phyloP scores from a whole-genome alignment of 495 filamentous ascomycete genomes.

The Talaromyces adpressus region DNA sequence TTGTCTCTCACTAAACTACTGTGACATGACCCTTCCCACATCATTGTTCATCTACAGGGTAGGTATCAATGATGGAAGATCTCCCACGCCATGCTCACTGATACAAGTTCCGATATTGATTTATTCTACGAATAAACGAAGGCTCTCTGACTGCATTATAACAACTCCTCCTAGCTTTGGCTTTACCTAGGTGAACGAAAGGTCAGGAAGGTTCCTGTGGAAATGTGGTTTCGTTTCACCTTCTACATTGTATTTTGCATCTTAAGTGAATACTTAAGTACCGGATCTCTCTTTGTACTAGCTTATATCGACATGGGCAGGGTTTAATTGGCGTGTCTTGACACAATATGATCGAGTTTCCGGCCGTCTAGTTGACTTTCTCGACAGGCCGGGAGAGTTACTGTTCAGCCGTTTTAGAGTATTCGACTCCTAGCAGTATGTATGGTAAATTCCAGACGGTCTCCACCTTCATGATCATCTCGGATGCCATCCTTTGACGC shows the following conservation, averaged over 20 bases:
- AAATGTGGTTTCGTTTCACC: constrained; percentile 12
- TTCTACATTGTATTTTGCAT: constrained; percentile 6
- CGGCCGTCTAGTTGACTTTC: too few relatives aligned
- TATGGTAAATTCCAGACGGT: too few relatives aligned
- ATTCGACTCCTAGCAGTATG: too few relatives aligned
- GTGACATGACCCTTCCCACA: not conserved
- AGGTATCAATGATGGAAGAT: not conserved
- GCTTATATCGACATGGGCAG: too few relatives aligned
- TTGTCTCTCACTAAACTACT: not conserved
- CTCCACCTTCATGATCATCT: too few relatives aligned
- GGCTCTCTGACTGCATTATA: constrained; percentile 12
- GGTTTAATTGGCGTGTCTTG: too few relatives aligned
- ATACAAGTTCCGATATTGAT: constrained; percentile 10
- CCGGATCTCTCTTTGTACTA: too few relatives aligned
- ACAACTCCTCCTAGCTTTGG: not conserved
- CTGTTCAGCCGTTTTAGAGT: too few relatives aligned
- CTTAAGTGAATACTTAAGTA: too few relatives aligned
- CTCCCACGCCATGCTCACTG: constrained; percentile 2
- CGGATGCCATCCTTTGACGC: too few relatives aligned
- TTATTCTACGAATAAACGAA: constrained; percentile 4
- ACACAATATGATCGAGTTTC: too few relatives aligned
- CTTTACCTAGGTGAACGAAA: not conserved
- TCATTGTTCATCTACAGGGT: not conserved
- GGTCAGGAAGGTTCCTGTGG: not conserved
- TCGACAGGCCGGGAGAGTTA: too few relatives aligned